Evolutionary conservation across 345 rosid species (phyloP).

Genomic region (Toxicodendron radicans): DNA sequence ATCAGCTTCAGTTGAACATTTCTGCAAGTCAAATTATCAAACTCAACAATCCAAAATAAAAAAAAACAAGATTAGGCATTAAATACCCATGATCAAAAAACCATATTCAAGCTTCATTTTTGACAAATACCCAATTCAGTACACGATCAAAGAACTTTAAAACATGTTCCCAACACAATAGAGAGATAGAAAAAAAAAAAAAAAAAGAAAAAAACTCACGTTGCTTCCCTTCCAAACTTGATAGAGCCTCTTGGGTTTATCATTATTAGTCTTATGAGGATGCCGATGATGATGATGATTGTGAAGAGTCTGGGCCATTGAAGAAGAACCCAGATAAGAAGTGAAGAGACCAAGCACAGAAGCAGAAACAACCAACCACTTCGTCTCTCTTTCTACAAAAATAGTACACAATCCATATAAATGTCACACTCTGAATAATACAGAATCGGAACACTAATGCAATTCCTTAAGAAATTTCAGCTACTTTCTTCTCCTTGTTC

Average conservation of each 20-base stretch:
- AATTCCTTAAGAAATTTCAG: background rate
- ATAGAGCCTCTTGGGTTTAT: conserved; percentile 52
- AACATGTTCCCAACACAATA: background rate
- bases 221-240: conserved; percentile 78
- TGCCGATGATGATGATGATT: background rate
- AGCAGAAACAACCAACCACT: background rate
- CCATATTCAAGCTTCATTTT: background rate
- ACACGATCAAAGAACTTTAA: background rate
- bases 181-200: background rate
- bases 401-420: background rate
- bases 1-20: background rate
- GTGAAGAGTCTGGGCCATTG: conserved; percentile 6
- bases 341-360: background rate
- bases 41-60: background rate
- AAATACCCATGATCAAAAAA: background rate
- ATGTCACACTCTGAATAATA: background rate
- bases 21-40: background rate
- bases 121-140: conserved; percentile 1
- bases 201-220: conserved; percentile 46
- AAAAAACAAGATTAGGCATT: background rate
- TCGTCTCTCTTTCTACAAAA: background rate
- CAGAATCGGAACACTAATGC: background rate
- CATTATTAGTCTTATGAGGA: background rate
- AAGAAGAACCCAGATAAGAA: conserved; percentile 12
- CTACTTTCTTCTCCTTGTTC: too few relatives aligned